phyloP scores from a whole-genome alignment of 805 yeast genomes.

The Candida ficus region DNA sequence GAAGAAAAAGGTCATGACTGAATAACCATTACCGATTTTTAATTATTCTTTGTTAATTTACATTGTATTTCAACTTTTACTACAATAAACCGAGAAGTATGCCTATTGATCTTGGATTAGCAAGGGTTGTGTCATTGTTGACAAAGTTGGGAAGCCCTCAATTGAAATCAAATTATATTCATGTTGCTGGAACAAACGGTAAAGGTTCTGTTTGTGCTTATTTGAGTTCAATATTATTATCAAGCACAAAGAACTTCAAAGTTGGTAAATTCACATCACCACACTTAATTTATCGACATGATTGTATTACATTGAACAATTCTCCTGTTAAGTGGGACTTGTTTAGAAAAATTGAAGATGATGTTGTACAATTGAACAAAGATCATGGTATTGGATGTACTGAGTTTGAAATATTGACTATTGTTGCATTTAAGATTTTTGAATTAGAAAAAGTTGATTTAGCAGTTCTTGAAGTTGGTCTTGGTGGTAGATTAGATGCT shows the following conservation, averaged over 20 bases:
- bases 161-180: constrained; percentile 58
- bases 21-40: no score
- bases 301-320: constrained; percentile 67
- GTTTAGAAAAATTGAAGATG: constrained; percentile 41
- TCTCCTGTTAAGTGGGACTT: constrained; percentile 41
- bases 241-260: constrained; percentile 32
- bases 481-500: constrained; percentile 88
- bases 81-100: constrained; percentile 3
- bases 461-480: constrained; percentile 90
- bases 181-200: constrained; percentile 95
- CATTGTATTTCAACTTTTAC: no score
- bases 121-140: constrained; percentile 43
- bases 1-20: no score
- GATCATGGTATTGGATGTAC: constrained; percentile 57
- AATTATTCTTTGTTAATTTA: no score
- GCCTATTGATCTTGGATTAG: constrained; percentile 53
- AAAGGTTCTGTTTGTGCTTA: constrained; percentile 92
- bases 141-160: constrained; percentile 66
- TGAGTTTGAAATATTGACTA: constrained; percentile 83
- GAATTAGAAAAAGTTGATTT: constrained; percentile 51
- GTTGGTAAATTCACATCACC: constrained; percentile 90
- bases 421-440: constrained; percentile 79
- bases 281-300: constrained; percentile 68
- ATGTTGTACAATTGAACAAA: constrained; percentile 38
- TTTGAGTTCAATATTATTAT: constrained; percentile 56